phyloP scores from a whole-genome alignment of 2,329 filamentous ascomycete species.

The Coleophoma eucalyptorum region DNA sequence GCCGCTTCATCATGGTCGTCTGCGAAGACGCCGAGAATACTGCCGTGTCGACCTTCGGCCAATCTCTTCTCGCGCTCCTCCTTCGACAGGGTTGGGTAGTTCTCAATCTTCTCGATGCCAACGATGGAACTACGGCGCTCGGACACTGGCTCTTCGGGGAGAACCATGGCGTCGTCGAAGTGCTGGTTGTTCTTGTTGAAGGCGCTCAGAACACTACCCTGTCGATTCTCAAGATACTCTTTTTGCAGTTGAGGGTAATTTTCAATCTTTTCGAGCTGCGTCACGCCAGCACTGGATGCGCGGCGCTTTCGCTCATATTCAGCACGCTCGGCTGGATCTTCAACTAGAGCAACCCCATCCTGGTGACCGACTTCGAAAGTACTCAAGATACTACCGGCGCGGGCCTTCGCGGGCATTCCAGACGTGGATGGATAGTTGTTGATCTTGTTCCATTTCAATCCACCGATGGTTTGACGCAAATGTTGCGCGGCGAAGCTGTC shows the following conservation, averaged over 20 bases:
- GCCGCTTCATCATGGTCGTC: not conserved
- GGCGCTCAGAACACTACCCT: not conserved
- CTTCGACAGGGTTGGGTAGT: not conserved
- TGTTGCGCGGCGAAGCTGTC: not conserved
- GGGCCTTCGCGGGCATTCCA: not conserved
- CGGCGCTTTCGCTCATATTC: not conserved
- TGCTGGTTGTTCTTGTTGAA: not conserved
- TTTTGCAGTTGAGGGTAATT: constrained; percentile 1
- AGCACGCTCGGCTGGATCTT: not conserved
- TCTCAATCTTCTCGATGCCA: not conserved
- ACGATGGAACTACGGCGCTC: not conserved
- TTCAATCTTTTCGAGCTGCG: not conserved
- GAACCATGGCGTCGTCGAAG: not conserved
- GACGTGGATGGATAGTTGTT: not conserved
- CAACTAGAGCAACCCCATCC: not conserved
- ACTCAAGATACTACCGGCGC: not conserved
- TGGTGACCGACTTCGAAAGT: constrained; percentile 1
- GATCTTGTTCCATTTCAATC: not conserved
- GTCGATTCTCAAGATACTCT: not conserved
- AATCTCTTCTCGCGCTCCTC: not conserved
- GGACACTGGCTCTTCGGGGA: not conserved
- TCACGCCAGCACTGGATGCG: not conserved
- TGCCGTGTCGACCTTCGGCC: not conserved
- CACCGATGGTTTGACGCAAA: not conserved
- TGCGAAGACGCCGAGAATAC: not conserved